These are phyloP conservation scores for Posidonia australis DNA, from an alignment of 106 monocot genomes.

Conservation along the genomic window DNA sequence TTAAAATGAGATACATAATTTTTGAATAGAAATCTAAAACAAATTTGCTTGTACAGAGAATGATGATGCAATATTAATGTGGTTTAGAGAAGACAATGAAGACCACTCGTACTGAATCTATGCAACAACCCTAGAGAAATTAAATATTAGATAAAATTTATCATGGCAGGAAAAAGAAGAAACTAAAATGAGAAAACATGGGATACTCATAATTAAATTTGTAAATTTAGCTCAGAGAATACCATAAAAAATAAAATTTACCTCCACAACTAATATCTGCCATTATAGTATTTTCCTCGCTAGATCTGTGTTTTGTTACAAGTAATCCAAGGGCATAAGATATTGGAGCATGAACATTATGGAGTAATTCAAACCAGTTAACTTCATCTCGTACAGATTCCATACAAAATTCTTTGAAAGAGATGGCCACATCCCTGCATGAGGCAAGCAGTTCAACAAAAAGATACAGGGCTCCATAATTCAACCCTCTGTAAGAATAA, in stretches of 20 bases:
- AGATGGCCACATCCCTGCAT: constrained; percentile 39
- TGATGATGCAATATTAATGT: no score
- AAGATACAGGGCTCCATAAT: constrained; percentile 70
- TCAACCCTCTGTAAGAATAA: constrained; percentile 14
- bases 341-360: constrained; percentile 36
- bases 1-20: no score
- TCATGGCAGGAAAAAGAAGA: no score
- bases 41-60: no score
- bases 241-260: constrained; percentile 23
- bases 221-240: no score
- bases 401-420: constrained; percentile 11
- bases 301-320: background rate
- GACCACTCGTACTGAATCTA: background rate
- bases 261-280: constrained; percentile 34
- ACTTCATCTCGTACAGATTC: constrained; percentile 15
- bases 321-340: constrained; percentile 35
- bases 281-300: constrained; percentile 9
- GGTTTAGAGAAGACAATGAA: background rate
- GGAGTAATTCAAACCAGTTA: constrained; percentile 51
- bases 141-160: no score
- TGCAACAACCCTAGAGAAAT: background rate
- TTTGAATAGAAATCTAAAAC: no score
- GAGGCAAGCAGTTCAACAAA: constrained; percentile 64
- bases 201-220: background rate
- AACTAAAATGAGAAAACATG: background rate